A percentile compares a stretch with the other conserved stretches of the same genome.
phyloP scores from a whole-genome alignment of 257 asterid species.

The Capsicum pubescens region DNA sequence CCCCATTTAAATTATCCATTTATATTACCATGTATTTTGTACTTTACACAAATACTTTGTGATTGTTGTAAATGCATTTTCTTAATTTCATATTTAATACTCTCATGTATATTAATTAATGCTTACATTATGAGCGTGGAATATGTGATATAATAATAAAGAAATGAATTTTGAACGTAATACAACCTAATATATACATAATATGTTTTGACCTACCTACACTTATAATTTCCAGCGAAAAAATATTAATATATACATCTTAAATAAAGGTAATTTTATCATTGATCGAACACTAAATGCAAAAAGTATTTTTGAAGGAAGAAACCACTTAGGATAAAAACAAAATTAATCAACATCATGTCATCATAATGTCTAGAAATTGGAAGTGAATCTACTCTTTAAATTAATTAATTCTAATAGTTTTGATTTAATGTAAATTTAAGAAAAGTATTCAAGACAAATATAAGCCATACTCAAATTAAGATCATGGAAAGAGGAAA shows the following conservation, averaged over 20 bases:
- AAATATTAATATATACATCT: neutral
- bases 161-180: neutral
- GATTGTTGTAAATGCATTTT: neutral
- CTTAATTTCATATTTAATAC: constrained; percentile 12
- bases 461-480: neutral
- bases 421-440: neutral
- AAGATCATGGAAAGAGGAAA: neutral
- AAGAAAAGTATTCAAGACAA: neutral
- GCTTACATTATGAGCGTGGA: neutral
- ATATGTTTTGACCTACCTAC: neutral
- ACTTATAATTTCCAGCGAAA: neutral
- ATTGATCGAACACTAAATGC: neutral
- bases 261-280: no score
- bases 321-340: neutral
- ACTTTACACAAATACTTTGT: neutral
- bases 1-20: neutral
- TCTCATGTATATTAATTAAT: neutral
- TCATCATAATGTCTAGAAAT: neutral
- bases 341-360: neutral
- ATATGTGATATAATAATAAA: neutral
- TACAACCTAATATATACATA: neutral
- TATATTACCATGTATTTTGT: neutral
- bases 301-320: neutral
- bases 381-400: neutral
- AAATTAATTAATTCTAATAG: neutral